Evolutionary conservation across 1,284 basidiomycete genomes (phyloP).

Genomic region (Apiotrichum gracile): DNA sequence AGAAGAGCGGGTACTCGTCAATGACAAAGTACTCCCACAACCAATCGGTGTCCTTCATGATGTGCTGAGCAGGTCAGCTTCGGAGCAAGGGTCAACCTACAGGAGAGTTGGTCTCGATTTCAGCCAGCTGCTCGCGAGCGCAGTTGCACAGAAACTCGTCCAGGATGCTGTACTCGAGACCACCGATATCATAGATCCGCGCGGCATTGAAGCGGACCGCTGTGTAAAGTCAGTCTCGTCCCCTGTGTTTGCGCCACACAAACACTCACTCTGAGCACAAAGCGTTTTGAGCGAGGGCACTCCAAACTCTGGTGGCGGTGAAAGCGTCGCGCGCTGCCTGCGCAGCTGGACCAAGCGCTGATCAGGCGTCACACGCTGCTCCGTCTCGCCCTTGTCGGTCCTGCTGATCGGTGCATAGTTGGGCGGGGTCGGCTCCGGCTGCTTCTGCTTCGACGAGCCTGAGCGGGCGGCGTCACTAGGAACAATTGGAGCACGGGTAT

Average conservation of each 20-base stretch:
- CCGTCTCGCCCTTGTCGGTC: neutral
- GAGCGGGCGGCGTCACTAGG: neutral
- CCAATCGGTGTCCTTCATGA: constrained; percentile 42
- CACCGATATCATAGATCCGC: constrained; percentile 38
- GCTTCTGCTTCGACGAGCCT: neutral
- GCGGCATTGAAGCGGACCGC: constrained; percentile 26
- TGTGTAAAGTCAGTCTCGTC: neutral
- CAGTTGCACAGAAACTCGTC: constrained; percentile 31
- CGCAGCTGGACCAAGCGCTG: constrained; percentile 7
- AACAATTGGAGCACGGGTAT: constrained; percentile 6
- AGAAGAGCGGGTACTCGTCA: constrained; percentile 29
- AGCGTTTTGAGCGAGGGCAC: neutral
- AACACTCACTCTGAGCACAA: constrained; percentile 4
- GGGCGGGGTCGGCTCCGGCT: no score
- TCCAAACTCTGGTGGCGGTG: neutral
- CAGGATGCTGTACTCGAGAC: constrained; percentile 28
- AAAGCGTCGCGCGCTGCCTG: neutral
- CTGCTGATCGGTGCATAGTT: neutral
- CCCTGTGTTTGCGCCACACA: neutral
- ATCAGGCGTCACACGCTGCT: neutral
- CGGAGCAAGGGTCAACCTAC: constrained; percentile 11
- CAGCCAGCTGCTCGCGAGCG: constrained; percentile 30
- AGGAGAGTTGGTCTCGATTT: constrained; percentile 29
- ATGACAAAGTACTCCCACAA: constrained; percentile 38
- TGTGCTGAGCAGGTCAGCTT: constrained; percentile 21